These are phyloP conservation scores for Globisporangium paddicum DNA, from an alignment of 352 stramenopile species.

Conservation along the genomic window DNA sequence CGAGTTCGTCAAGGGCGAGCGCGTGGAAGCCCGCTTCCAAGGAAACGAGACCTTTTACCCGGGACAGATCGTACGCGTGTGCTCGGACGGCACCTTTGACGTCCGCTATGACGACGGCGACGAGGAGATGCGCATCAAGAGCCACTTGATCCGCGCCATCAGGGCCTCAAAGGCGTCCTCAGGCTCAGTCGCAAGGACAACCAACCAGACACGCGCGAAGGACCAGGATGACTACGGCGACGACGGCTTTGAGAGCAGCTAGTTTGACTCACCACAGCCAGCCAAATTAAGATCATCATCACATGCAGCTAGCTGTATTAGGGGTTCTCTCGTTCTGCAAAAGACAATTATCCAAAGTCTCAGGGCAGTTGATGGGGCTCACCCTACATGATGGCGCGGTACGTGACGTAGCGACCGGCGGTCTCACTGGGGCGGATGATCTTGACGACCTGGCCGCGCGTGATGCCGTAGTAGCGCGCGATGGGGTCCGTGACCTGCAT, in stretches of 20 bases:
- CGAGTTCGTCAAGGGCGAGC: slow-evolving; percentile 50
- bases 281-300: background rate
- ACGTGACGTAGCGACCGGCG: slow-evolving; percentile 99
- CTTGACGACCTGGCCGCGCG: slow-evolving; percentile 97
- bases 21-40: slow-evolving; percentile 60
- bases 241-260: slow-evolving; percentile 59
- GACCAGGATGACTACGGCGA: slow-evolving; percentile 40
- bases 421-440: slow-evolving; percentile 99
- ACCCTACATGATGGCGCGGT: slow-evolving; percentile 98
- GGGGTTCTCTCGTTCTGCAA: background rate
- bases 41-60: slow-evolving; percentile 41
- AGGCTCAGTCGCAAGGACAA: background rate
- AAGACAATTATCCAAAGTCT: no score
- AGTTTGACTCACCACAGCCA: background rate
- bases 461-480: slow-evolving; percentile 96
- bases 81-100: slow-evolving; percentile 51
- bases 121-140: slow-evolving; percentile 45
- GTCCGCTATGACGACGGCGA: slow-evolving; percentile 76
- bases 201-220: background rate
- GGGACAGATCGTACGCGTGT: slow-evolving; percentile 43
- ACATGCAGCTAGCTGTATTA: slow-evolving; percentile 9
- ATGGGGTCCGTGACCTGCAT: slow-evolving; percentile 99
- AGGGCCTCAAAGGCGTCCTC: background rate
- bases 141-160: slow-evolving; percentile 32
- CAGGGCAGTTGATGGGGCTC: no score